phyloP scores from a whole-genome alignment of 129 eudicot species.

The Tanacetum coccineum region DNA sequence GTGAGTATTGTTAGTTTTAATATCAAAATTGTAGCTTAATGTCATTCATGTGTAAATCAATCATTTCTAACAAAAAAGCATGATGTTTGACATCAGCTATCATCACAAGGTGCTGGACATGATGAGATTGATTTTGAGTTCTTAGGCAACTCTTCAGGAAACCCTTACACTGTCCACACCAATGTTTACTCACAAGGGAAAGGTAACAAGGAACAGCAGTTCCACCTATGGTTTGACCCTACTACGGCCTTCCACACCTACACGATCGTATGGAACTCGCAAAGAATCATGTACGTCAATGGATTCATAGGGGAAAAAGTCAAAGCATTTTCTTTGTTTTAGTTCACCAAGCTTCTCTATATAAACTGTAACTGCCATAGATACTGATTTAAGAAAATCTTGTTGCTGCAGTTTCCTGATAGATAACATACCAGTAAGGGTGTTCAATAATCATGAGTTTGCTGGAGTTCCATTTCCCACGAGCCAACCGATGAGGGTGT shows the following conservation, averaged over 20 bases:
- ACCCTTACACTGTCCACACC: slow-evolving; percentile 37
- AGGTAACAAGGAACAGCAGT: slow-evolving; percentile 34
- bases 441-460: slow-evolving; percentile 28
- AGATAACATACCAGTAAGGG: slow-evolving; percentile 34
- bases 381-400: no score
- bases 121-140: slow-evolving; percentile 38
- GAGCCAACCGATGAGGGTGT: slow-evolving; percentile 37
- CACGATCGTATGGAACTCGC: slow-evolving; percentile 36
- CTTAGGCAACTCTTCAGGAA: slow-evolving; percentile 34
- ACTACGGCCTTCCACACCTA: slow-evolving; percentile 39
- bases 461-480: slow-evolving; percentile 32
- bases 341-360: neutral
- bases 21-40: neutral
- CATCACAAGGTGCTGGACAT: slow-evolving; percentile 38
- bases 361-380: no score
- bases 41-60: neutral
- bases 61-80: neutral
- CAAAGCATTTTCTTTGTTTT: neutral
- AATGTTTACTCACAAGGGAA: slow-evolving; percentile 26
- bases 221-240: slow-evolving; percentile 36
- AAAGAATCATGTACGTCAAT: slow-evolving; percentile 35
- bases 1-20: slow-evolving; percentile 10
- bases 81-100: slow-evolving; percentile 15
- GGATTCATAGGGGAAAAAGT: no score
- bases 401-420: slow-evolving; percentile 27